Evolutionary conservation across 2,329 filamentous ascomycete species (phyloP), one percentile per base, ranked within the genome.

Genomic region (Cladosporium sp.): DNA sequence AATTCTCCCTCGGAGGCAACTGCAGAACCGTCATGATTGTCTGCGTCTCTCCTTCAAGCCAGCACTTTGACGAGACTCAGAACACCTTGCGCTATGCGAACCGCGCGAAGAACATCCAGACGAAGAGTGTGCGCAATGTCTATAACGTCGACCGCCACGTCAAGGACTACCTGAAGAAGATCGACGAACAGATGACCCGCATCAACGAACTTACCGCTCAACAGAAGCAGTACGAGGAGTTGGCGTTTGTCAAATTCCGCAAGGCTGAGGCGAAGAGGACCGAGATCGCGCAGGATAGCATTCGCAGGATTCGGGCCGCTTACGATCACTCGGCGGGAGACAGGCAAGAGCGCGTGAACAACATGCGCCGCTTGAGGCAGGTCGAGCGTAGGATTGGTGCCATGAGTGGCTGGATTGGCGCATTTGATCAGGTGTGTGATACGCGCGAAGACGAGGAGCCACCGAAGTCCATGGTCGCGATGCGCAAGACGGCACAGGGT

Each of bases 11-110:
- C 0, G 93, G 93, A 24, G 93, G 93, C 3, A 99, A 99, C 70
- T 99, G 93, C 78, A 95, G 91, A 72, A 99, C 93, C 0, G 93
- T 99, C 67, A 99, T 99, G 93, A 97, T 99, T 68, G 93, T 99
- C 20, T 99, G 93, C 64, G 89, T 99, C 49, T 96, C 91, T 60
- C 93, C 93, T 1, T 96, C 90, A 1, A 97, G 93, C 64, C 87
- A 88, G 5, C 93, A 99, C 70, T 99, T 93, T 61, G 93, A 99
- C 68, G 93, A 99, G 72, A 96, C 92, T 0, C 93, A 99, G 64
- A 99, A 99, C 69, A 99, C 93, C 0, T 78, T 99, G 17, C 88
- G 95, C 61, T 99, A 99, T 64, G 93, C 93, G 43, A 97, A 99
- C 70, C 82, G 93, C 59, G 93, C 93, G 53, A 99, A 99, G 80